Evolutionary conservation across 106 monocot species (phyloP).

Genomic region (Dendrobium chrysotoxum): DNA sequence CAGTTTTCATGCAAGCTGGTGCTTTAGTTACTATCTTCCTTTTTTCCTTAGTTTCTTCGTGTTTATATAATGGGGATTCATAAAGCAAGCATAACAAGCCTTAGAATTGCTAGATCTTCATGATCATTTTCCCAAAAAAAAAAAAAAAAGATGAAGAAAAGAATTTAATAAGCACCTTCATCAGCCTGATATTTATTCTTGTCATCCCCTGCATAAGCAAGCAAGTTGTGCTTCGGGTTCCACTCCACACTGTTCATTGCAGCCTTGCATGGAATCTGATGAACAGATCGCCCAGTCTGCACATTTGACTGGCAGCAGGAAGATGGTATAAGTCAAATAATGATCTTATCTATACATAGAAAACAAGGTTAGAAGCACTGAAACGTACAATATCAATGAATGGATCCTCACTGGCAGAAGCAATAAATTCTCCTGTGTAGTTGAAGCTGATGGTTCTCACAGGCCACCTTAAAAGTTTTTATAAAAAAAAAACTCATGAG

Average conservation of each 20-base stretch:
- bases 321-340: background rate
- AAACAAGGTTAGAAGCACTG: background rate
- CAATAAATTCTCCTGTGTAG: conserved; percentile 88
- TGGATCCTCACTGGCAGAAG: conserved; percentile 92
- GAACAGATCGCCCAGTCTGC: conserved; percentile 67
- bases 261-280: conserved; percentile 92
- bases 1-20: background rate
- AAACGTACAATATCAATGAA: conserved; percentile 88
- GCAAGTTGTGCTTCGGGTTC: conserved; percentile 88
- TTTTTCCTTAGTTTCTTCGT: background rate
- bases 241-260: conserved; percentile 98
- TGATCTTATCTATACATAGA: background rate
- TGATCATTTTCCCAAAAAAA: background rate
- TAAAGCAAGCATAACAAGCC: background rate
- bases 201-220: conserved; percentile 96
- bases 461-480: conserved; percentile 60
- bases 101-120: too few species aligned
- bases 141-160: background rate
- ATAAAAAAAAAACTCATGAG: background rate
- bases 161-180: conserved; percentile 41
- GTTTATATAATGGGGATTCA: background rate
- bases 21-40: background rate
- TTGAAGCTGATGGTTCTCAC: conserved; percentile 95
- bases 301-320: conserved; percentile 59
- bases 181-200: conserved; percentile 90